Base-by-base conservation (phyloP, 129 eudicot genomes). In the Escallonia herrerae region DNA sequence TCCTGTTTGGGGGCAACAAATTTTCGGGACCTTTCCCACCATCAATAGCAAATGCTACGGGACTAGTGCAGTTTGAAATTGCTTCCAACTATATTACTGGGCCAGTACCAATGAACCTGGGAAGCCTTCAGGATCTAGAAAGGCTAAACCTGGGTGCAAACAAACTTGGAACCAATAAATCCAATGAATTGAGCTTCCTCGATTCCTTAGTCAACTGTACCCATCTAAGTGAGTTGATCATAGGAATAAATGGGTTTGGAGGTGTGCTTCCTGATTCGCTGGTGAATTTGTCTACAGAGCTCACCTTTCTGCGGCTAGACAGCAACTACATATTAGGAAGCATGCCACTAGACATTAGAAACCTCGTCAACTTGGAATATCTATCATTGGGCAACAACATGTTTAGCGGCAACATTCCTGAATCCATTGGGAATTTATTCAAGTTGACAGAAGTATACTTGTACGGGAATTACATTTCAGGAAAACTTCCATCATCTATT, bases 221-320 rank as follows among this genome's bases (percentile, higher is more conserved):
- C 7, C 40, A 42, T 60, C 40, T 60, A 42, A 3, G 7, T 8
- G 8, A 3, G 3, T 60, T 60, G 64, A 22, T 22, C 3, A 2
- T 60, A 15, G n/a, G 4, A 15, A 6, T 0, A 2, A 60, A 60
- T 47, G 40, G 9, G 12, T 60, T 41, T 13, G 58, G 58, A 12
- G 58, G 58, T 15, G n/a, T 13, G 58, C 3, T 53, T 2, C 58
- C 58, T 15, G 11, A 56, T 46, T 69, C 58, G 46, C 4, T 74
- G 5, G 79, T 79, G n/a, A 78, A 73, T 59, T 50, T 62, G 5
- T 53, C 22, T 3, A 53, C 15, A 4, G 2, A 2, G 33, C 58
- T 53, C 14, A 33, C 13, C 5, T 4, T 56, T 3, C 3, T 62
- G 7, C 43, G 14, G 43, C 14, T 40, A 14, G 3, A 10, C 10